Percentiles rank a stretch among this genome's conserved stretches.
phyloP scores from a whole-genome alignment of 2,329 filamentous ascomycete species.

The Pyricularia sp. region DNA sequence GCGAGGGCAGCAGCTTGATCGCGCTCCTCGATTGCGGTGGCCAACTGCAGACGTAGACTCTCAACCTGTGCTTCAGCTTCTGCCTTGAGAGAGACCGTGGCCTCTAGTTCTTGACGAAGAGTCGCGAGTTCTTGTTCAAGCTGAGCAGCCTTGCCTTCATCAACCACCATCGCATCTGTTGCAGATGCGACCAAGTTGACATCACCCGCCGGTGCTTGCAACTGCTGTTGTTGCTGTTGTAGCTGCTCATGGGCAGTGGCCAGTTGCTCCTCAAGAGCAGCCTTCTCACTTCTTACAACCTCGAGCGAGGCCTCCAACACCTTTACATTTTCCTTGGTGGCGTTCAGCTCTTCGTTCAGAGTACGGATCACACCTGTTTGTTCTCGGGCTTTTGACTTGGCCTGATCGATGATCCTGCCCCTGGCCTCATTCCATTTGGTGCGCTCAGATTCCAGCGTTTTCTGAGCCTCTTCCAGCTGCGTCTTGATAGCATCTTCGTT shows the following conservation, averaged over 20 bases:
- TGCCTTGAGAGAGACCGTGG: conserved; percentile 53
- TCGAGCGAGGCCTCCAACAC: conserved; percentile 40
- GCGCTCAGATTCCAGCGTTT: conserved; percentile 40
- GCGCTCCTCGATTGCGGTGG: conserved; percentile 47
- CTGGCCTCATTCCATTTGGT: conserved; percentile 37
- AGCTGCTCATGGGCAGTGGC: neutral
- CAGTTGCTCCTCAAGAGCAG: conserved; percentile 18
- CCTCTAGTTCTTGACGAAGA: conserved; percentile 49
- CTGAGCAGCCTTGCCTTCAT: conserved; percentile 17
- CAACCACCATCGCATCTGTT: neutral
- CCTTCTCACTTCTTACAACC: conserved; percentile 26
- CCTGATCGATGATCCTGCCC: conserved; percentile 45
- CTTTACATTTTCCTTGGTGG: conserved; percentile 36
- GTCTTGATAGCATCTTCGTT: conserved; percentile 37
- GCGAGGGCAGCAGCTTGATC: conserved; percentile 43
- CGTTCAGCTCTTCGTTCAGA: conserved; percentile 39
- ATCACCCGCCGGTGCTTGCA: conserved; percentile 29
- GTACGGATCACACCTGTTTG: conserved; percentile 39
- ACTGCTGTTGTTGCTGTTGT: conserved; percentile 10
- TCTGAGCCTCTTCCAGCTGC: conserved; percentile 38
- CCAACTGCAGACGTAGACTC: conserved; percentile 43
- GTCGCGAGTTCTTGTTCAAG: conserved; percentile 36
- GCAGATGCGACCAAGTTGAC: conserved; percentile 14
- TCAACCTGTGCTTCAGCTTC: conserved; percentile 51
- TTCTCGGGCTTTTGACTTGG: conserved; percentile 45